Base-by-base conservation (phyloP, 139 green algal genomes). In the Edaphochlamys debaryana region DNA sequence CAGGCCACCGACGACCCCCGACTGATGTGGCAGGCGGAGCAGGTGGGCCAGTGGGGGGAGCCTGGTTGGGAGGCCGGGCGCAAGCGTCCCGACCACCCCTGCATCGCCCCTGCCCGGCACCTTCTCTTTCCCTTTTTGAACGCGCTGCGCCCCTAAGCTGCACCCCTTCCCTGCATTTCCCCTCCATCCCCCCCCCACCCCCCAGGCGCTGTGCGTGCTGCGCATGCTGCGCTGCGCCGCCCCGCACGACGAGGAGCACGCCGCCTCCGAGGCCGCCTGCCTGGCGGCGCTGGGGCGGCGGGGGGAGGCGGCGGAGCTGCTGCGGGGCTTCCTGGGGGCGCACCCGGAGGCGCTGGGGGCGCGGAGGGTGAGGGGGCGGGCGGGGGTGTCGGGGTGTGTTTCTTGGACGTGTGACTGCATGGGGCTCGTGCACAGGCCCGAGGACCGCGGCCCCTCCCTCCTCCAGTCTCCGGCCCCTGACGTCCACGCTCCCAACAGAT, bases 331-430 rank as follows among this genome's bases (percentile, higher is more conserved):
- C 74, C 37, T 80, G 56, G 56, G 11, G 3, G 19, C 41, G 56
- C 58, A 80, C 37, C 74, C 74, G 62, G 74, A 80, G 74, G 60
- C 74, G 8, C 38, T 36, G 38, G 74, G 62, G 17, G 74, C 56
- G 8, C 25, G n/a, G n/a, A 17, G 36, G 74, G 74, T 80, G 41
- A 62, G 69, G 22, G 29, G 15, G 48, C 11, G 48, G 11, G 48
- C 15, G 15, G 11, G 48, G 48, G 48, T 15, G 48, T 54, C 11
- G 11, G 48, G 48, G 48, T 7, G 37, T 50, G 67, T 17, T 19
- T 13, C 34, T 19, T 69, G 62, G 30, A 32, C 25, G n/a, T n/a
- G n/a, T n/a, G n/a, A n/a, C n/a, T n/a, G n/a, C n/a, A n/a, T n/a
- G n/a, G n/a, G n/a, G n/a, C n/a, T n/a, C n/a, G n/a, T n/a, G n/a